Conservation (phyloP, 305 asterid species). For the Fraxinus sp. region DNA sequence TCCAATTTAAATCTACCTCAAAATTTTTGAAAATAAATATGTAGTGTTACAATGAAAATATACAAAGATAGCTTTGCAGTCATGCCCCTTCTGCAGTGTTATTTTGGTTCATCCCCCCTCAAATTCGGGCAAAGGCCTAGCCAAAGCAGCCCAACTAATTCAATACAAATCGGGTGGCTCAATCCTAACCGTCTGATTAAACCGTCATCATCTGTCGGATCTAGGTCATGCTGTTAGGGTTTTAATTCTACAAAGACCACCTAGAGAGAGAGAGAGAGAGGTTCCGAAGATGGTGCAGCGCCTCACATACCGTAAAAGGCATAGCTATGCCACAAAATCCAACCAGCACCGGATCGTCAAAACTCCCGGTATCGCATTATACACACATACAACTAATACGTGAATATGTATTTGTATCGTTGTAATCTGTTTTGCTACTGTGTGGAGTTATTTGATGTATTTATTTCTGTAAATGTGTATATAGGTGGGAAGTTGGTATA, state of each 20-base stretch:
- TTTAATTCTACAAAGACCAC: background rate
- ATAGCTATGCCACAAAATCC: conserved; percentile 24
- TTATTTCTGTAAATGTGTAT: background rate
- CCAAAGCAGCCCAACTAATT: background rate
- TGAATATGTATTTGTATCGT: background rate
- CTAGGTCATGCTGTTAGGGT: background rate
- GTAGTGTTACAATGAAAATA: no score
- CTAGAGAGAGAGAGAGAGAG: background rate
- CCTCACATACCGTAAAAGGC: conserved; percentile 16
- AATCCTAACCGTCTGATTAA: background rate
- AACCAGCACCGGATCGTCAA: conserved; percentile 23
- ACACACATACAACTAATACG: background rate
- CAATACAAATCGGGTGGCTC: background rate
- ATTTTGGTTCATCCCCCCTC: background rate
- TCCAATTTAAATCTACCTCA: no score
- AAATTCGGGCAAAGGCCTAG: background rate
- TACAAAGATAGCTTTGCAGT: no score
- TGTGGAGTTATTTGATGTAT: background rate
- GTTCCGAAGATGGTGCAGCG: conserved; percentile 21
- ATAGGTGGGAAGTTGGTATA: conserved; percentile 35
- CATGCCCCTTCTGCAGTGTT: background rate
- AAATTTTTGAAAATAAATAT: no score
- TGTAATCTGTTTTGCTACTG: background rate
- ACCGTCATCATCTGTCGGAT: conserved; percentile 11
- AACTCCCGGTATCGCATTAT: conserved; percentile 15